Percentiles rank a stretch among this genome's conserved stretches.
phyloP scores from a whole-genome alignment of 306 rosid genomes.

The Alnus rubra region DNA sequence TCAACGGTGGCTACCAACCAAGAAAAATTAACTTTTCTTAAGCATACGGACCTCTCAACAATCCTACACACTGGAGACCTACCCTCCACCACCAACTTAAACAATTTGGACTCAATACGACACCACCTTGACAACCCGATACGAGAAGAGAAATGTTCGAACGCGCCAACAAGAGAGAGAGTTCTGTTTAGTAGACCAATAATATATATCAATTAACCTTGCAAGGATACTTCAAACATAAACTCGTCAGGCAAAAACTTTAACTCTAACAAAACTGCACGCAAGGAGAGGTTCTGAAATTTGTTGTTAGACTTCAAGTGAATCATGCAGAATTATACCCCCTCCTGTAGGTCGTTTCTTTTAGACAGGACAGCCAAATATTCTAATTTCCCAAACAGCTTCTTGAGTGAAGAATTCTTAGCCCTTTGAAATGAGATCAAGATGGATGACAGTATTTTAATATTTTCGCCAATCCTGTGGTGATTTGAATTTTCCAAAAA shows the following conservation, averaged over 20 bases:
- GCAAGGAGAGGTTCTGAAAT: background rate
- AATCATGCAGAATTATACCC: background rate
- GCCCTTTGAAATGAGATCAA: background rate
- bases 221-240: background rate
- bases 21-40: no score
- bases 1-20: no score
- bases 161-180: no score
- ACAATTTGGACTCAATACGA: no score
- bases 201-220: no score
- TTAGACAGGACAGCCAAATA: background rate
- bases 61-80: no score
- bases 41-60: no score
- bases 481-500: background rate
- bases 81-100: no score
- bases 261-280: background rate
- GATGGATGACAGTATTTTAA: background rate
- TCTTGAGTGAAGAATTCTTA: background rate
- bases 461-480: conserved; percentile 9
- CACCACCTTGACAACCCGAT: no score
- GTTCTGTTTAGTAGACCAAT: no score
- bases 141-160: no score
- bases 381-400: background rate
- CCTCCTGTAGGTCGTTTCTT: background rate
- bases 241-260: background rate
- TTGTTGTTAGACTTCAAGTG: background rate